phyloP scores from a whole-genome alignment of 2,329 filamentous ascomycete genomes.

The Fusarium newnesense region DNA sequence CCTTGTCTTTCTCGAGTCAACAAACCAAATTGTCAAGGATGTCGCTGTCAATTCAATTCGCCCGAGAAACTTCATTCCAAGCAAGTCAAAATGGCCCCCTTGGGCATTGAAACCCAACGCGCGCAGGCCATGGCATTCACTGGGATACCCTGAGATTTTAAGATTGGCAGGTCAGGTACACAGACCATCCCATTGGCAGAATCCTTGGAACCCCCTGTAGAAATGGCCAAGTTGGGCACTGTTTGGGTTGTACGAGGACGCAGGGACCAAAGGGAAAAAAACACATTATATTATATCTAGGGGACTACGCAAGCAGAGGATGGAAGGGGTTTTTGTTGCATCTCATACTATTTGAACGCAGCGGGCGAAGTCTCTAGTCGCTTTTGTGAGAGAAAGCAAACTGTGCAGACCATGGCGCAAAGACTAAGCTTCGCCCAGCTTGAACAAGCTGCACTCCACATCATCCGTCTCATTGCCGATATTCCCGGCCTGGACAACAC shows the following conservation, averaged over 20 bases:
- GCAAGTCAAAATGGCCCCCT: background rate
- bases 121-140: background rate
- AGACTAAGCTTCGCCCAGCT: constrained; percentile 50
- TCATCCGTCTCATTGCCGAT: constrained; percentile 82
- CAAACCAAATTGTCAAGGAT: background rate
- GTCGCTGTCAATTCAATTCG: background rate
- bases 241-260: constrained; percentile 8
- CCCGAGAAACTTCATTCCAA: constrained; percentile 15
- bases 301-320: background rate
- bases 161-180: constrained; percentile 27
- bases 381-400: constrained; percentile 26
- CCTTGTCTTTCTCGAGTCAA: background rate
- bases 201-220: constrained; percentile 18
- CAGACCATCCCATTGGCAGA: constrained; percentile 15
- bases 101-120: constrained; percentile 33
- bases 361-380: constrained; percentile 34
- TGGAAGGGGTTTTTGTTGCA: background rate
- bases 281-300: constrained; percentile 23
- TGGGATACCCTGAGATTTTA: constrained; percentile 35
- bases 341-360: constrained; percentile 2
- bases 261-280: background rate
- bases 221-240: constrained; percentile 28
- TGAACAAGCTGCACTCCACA: constrained; percentile 84
- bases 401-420: constrained; percentile 35
- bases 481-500: constrained; percentile 45